These are phyloP conservation scores for Ceratopteris richardii DNA, from an alignment of 75 land plant genomes.

Conservation along the genomic window DNA sequence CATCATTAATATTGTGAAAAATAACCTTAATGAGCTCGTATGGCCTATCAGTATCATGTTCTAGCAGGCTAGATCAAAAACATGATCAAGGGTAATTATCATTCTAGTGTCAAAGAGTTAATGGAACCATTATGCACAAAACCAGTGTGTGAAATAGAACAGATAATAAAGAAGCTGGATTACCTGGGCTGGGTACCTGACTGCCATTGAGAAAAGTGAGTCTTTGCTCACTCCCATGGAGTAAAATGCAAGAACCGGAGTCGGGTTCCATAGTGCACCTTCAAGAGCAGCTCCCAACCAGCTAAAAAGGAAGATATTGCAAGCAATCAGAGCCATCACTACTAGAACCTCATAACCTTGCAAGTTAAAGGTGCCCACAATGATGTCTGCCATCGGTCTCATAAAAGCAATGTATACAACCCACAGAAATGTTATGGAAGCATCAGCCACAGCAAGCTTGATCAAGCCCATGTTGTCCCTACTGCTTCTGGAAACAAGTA, in stretches of 20 bases:
- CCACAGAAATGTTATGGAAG: conserved; percentile 66
- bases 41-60: too few species aligned
- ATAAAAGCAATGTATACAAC: conserved; percentile 49
- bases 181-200: conserved; percentile 15
- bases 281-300: conserved; percentile 38
- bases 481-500: too few species aligned
- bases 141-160: too few species aligned
- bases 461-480: conserved; percentile 32
- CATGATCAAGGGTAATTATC: too few species aligned
- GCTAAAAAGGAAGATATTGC: conserved; percentile 43
- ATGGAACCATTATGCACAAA: too few species aligned
- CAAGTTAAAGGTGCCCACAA: conserved; percentile 8
- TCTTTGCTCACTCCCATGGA: conserved; percentile 49
- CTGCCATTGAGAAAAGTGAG: conserved; percentile 39
- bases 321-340: conserved; percentile 11
- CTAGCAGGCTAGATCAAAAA: too few species aligned
- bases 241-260: conserved; percentile 45
- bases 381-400: conserved; percentile 39
- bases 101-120: too few species aligned
- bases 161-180: too few species aligned
- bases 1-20: too few species aligned
- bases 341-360: background rate
- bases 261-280: conserved; percentile 79
- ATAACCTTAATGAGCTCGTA: too few species aligned
- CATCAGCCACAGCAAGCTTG: conserved; percentile 49